Base-by-base conservation (phyloP, 1,284 basidiomycete species). In the Leucoagaricus sp. region DNA sequence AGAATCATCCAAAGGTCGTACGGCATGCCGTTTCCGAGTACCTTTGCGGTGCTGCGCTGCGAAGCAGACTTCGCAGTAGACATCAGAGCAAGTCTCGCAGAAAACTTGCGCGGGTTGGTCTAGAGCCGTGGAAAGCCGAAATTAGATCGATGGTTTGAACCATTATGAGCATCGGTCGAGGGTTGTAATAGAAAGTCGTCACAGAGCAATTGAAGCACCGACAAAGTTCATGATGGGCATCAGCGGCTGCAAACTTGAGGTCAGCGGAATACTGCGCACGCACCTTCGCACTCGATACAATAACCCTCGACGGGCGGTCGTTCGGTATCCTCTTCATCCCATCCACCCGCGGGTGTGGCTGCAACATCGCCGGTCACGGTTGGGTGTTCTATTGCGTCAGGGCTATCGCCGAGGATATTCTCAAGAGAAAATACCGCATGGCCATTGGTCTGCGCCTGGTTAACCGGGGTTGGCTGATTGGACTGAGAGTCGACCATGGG, bases 231-330 rank as follows among this genome's bases (percentile, higher is more conserved):
- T 40, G 17, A 25, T 17, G 13, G 6, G 6, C 17, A 41, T 33
- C 41, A 50, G 29, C 15, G n/a, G n/a, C 47, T 6, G 34, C 29
- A 28, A 1, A 7, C 19, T 10, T 17, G n/a, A 31, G 12, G n/a
- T 10, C 46, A 17, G 19, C 26, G 33, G 21, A 23, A 38, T 25
- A n/a, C 15, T 15, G 23, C 13, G 31, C 19, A 68, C 78, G 61
- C 57, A 91, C 90, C 90, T 83, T 92, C 90, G 67, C 90, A 93
- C 68, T 93, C 90, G 53, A 91, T 71, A 62, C 90, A 93, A 65
- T 77, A 89, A 0, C 89, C 90, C 55, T 89, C 84, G 6, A 75
- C 72, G 5, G 75, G 73, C 10, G 78, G 75, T 36, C 69, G 73
- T 55, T 79, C 77, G 1, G 73, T 62, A 8, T 70, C 72, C 64